A percentile compares a stretch with the other conserved stretches of the same genome.
Conservation (phyloP, 2,329 filamentous ascomycete genomes). For the Aspergillus ruber region DNA sequence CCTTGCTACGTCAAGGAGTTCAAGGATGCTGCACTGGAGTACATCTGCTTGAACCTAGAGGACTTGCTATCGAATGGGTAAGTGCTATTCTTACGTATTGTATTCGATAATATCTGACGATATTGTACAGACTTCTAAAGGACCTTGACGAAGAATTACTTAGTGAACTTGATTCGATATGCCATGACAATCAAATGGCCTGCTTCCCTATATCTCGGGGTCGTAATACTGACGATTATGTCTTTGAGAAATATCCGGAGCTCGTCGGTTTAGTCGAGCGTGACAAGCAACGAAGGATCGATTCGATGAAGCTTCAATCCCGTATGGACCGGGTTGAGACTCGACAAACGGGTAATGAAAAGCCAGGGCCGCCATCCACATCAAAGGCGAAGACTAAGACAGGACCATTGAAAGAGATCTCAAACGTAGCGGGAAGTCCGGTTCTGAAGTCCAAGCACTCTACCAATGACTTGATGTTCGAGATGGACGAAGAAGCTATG, state of each 20-base stretch:
- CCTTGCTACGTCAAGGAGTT: constrained; percentile 78
- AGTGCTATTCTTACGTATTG: constrained; percentile 10
- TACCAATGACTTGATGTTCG: constrained; percentile 74
- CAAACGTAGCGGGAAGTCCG: constrained; percentile 55
- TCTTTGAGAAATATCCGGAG: constrained; percentile 42
- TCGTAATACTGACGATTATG: constrained; percentile 57
- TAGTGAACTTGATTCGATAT: constrained; percentile 69
- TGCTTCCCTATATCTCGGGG: constrained; percentile 72
- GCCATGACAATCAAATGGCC: constrained; percentile 74
- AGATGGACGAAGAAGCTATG: constrained; percentile 75
- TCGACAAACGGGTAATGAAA: constrained; percentile 61
- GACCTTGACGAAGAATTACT: constrained; percentile 81
- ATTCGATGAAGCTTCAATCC: constrained; percentile 65
- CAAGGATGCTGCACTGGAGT: constrained; percentile 81
- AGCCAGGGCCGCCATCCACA: constrained; percentile 45
- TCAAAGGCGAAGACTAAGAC: constrained; percentile 35
- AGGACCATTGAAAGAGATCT: constrained; percentile 33
- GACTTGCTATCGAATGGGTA: constrained; percentile 81
- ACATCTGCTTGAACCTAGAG: constrained; percentile 86
- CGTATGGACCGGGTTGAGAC: constrained; percentile 60
- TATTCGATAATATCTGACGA: neutral
- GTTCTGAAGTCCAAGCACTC: constrained; percentile 63
- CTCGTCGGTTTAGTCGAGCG: constrained; percentile 33
- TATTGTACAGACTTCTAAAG: constrained; percentile 57
- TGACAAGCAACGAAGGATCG: constrained; percentile 58